Base-by-base conservation (phyloP, 2,329 filamentous ascomycete species). In the Aspergillus terreus region DNA sequence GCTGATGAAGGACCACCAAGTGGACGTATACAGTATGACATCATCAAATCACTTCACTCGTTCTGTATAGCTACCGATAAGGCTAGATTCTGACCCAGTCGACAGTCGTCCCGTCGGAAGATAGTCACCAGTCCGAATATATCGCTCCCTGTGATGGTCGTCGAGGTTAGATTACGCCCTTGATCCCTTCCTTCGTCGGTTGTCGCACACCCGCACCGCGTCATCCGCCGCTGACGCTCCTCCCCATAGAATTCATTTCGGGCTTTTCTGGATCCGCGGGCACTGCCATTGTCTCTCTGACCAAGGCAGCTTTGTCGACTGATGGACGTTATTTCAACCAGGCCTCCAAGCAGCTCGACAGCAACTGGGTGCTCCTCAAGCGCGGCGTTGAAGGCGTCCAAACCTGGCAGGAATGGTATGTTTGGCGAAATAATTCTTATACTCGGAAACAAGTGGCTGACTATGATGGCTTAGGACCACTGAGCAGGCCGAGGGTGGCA, bases 261-360 rank as follows among this genome's bases (percentile, higher is more conserved):
- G 92, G 94, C 23, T 99, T 99, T 72, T 90, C 90, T 52, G 94
- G 94, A 50, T 99, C 94, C 9, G 92, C 94, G 41, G 94, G 94
- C 52, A 95, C 90, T 58, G 94, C 92, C 36, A 86, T 99, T 46
- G 81, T 99, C 51, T 94, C 92, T 2, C 81, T 83, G 46, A 86
- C 90, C 47, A 92, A 92, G 71, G 94, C 94, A 14, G 90, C 90
- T 12, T 77, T 99, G 51, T 90, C 94, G 11, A 99, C 94, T 27
- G 94, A 99, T 69, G 94, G 94, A 27, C 86, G 94, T 59, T 99
- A 99, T 74, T 99, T 97, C 80, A 97, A 95, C 75, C 94, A 99
- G 72, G 94, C 94, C 23, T 78, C 85, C 56, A 89, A 92, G 64
- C 90, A 99, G 71, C 82, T 99, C 27, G 94, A 97, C 70, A 76